These are phyloP conservation scores for Cynanchum wilfordii DNA, from an alignment of 257 asterid genomes.

Conservation along the genomic window DNA sequence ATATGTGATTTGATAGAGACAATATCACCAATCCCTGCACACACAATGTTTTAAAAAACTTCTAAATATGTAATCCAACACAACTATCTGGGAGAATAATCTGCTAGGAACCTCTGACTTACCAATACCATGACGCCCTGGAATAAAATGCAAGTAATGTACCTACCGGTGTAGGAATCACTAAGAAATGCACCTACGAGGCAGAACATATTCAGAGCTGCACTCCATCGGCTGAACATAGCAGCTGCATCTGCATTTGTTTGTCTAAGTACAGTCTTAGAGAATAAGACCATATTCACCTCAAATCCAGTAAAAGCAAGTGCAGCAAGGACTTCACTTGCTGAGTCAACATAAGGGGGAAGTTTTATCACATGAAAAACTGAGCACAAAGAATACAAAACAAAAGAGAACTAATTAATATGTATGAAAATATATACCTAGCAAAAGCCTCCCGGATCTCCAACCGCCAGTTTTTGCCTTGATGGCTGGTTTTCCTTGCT, in stretches of 20 bases:
- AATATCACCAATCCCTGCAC: constrained; percentile 60
- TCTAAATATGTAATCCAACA: background rate
- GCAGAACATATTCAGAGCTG: constrained; percentile 69
- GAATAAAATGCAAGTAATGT: constrained; percentile 65
- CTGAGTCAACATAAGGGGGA: constrained; percentile 22
- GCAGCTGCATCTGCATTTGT: constrained; percentile 72
- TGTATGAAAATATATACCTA: constrained; percentile 31
- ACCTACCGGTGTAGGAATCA: constrained; percentile 79
- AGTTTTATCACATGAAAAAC: background rate
- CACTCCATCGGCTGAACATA: constrained; percentile 74
- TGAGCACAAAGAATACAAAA: background rate
- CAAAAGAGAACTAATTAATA: background rate
- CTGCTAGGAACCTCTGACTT: constrained; percentile 26
- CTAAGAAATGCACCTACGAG: constrained; percentile 76
- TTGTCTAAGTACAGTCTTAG: constrained; percentile 62
- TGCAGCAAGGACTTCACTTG: constrained; percentile 73
- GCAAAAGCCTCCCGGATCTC: constrained; percentile 63
- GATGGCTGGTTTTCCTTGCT: constrained; percentile 51
- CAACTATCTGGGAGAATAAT: background rate
- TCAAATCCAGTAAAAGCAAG: constrained; percentile 78
- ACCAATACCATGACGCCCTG: constrained; percentile 60
- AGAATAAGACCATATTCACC: constrained; percentile 79
- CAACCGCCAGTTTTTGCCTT: constrained; percentile 72
- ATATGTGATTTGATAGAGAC: constrained; percentile 56
- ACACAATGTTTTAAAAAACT: background rate